A percentile compares a stretch with the other conserved stretches of the same genome.
These are phyloP conservation scores for Coemansia sp. DNA, from an alignment of 192 early-diverging fungal genomes.

Conservation along the genomic window DNA sequence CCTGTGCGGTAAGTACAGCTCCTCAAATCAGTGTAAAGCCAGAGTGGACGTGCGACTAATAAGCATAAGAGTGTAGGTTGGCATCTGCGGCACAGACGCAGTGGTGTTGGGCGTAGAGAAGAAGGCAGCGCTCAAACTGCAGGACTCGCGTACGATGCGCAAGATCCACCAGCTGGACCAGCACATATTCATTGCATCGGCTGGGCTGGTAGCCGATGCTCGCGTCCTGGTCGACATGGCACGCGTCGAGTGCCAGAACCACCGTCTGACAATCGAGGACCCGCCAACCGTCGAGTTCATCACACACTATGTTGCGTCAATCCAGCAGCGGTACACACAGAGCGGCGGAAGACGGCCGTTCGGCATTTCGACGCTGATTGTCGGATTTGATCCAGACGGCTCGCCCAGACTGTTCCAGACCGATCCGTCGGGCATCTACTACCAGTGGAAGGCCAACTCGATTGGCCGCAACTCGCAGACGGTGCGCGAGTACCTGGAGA, in stretches of 20 bases:
- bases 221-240: conserved; percentile 96
- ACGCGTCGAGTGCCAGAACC: conserved; percentile 95
- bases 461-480: conserved; percentile 97
- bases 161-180: conserved; percentile 97
- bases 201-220: conserved; percentile 94
- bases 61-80: conserved; percentile 66
- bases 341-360: conserved; percentile 97
- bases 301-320: conserved; percentile 90
- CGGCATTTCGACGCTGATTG: conserved; percentile 94
- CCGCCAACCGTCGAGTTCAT: conserved; percentile 97
- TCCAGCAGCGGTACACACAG: conserved; percentile 99
- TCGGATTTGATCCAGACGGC: conserved; percentile 87
- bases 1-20: conserved; percentile 79
- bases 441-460: conserved; percentile 98
- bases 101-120: conserved; percentile 97
- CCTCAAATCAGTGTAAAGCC: not conserved
- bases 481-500: conserved; percentile 97
- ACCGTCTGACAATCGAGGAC: conserved; percentile 96
- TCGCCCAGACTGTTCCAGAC: conserved; percentile 96
- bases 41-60: not conserved
- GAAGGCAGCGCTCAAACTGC: conserved; percentile 91
- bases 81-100: conserved; percentile 85
- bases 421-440: conserved; percentile 97
- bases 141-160: conserved; percentile 93
- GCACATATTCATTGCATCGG: conserved; percentile 95